Evolutionary conservation across 1,284 basidiomycete species (phyloP), one percentile per base, ranked within the genome.

Genomic region (Vanrija sp.): DNA sequence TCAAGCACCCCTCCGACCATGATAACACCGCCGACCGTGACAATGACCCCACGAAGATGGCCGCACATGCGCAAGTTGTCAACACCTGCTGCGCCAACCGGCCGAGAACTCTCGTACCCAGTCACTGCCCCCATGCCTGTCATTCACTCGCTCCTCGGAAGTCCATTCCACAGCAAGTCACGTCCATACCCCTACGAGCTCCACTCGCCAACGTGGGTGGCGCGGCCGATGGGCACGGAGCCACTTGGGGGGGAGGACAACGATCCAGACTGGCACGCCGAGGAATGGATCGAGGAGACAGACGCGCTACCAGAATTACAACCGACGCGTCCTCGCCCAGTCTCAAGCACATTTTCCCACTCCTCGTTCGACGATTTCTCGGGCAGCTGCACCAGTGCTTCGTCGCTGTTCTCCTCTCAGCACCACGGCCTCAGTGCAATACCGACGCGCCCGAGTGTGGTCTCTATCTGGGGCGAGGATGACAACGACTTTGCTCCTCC

Each of bases 361-460:
- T 42, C 40, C 9, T 69, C 67, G 5, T 57, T 68, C n/a, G 72
- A 72, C 19, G 68, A 70, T 0, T 65, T 58, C 34, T 67, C 63
- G 42, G 68, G 65, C 4, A 69, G 68, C 55, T 71, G 68, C 29
- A 66, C 70, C 3, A 68, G 66, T 45, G 65, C 68, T 1, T 60
- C 66, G 6, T 73, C 71, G 0, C 54, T 70, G 1, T 43, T 61
- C 16, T 70, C 66, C 3, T 56, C 71, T 3, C 67, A 56, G 6
- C 61, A 65, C 16, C 67, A 53, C 21, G 12, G 64, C 62, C 10
- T 43, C 56, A n/a, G 62, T 65, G 16, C 64, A 64, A 42, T 46
- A 46, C 12, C 19, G 34, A 12, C 46, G 48, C 51, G 64, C 25
- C 64, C 66, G 0, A 53, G 56, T 7, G 60, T 67, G 25, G 59